These are phyloP conservation scores for Kodamaea hsintzibuensis DNA, from an alignment of 805 yeast genomes.

Conservation along the genomic window DNA sequence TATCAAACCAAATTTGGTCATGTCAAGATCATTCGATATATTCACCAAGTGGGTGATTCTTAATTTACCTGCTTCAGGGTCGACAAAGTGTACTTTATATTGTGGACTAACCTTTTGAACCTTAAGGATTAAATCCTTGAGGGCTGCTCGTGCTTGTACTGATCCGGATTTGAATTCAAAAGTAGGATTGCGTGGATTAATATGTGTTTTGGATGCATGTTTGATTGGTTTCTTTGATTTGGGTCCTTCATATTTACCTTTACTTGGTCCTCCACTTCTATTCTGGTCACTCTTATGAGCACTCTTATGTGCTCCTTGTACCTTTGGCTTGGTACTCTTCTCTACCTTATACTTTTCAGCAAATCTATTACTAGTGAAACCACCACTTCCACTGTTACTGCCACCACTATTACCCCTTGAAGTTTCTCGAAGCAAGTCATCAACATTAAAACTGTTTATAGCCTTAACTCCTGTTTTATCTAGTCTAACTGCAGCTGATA, in stretches of 20 bases:
- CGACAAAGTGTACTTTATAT: conserved; percentile 28
- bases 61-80: conserved; percentile 20
- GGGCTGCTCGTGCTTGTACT: conserved; percentile 23
- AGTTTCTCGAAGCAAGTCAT: background rate
- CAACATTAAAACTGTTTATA: background rate
- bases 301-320: background rate
- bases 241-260: background rate
- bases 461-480: background rate
- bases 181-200: conserved; percentile 9
- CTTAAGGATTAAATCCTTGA: conserved; percentile 19
- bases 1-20: conserved; percentile 24
- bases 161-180: conserved; percentile 23
- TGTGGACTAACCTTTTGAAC: conserved; percentile 17
- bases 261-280: background rate
- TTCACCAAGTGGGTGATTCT: conserved; percentile 26
- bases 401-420: background rate
- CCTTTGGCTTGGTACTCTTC: background rate
- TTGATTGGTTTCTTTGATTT: conserved; percentile 5
- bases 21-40: conserved; percentile 32
- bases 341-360: conserved; percentile 1
- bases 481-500: background rate
- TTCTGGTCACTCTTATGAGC: background rate
- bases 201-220: conserved; percentile 6
- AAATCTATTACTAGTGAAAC: background rate
- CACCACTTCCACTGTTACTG: background rate